Evolutionary conservation across 345 rosid species (phyloP).

Genomic region (Arabis alpina): DNA sequence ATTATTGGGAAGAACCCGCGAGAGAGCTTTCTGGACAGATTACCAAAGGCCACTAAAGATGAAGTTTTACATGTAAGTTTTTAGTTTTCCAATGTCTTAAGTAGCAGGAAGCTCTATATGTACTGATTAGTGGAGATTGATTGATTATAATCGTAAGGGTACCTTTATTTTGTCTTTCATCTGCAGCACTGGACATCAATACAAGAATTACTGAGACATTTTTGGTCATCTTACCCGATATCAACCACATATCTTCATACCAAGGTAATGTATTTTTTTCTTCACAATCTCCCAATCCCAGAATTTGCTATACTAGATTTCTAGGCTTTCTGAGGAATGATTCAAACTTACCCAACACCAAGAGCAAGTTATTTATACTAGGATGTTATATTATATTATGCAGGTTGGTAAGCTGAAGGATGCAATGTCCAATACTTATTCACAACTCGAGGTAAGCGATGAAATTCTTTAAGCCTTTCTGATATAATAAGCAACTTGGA

Average conservation of each 20-base stretch:
- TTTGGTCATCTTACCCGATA: conserved; percentile 96
- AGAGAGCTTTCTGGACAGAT: conserved; percentile 77
- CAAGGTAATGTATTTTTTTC: conserved; percentile 55
- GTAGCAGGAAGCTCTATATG: conserved; percentile 14
- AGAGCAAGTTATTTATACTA: not conserved
- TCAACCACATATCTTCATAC: conserved; percentile 68
- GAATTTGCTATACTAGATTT: not conserved
- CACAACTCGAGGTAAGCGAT: conserved; percentile 73
- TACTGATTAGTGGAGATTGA: conserved; percentile 10
- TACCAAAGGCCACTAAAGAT: conserved; percentile 71
- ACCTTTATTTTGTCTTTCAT: not conserved
- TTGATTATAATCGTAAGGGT: not conserved
- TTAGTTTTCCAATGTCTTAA: not conserved
- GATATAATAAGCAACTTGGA: conserved; percentile 15
- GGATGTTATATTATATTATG: conserved; percentile 24
- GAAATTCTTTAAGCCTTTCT: not conserved
- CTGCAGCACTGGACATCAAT: conserved; percentile 80
- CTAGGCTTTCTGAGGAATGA: not conserved
- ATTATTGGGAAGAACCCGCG: conserved; percentile 74
- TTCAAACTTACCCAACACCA: conserved; percentile 4
- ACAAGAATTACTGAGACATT: conserved; percentile 81
- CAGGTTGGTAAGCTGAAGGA: conserved; percentile 89
- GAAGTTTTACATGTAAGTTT: conserved; percentile 58
- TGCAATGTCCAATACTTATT: conserved; percentile 83
- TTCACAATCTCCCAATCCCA: conserved; percentile 2